These are phyloP conservation scores for Vitis hybrid DNA, from an alignment of 177 flowering plant genomes.

Conservation along the genomic window DNA sequence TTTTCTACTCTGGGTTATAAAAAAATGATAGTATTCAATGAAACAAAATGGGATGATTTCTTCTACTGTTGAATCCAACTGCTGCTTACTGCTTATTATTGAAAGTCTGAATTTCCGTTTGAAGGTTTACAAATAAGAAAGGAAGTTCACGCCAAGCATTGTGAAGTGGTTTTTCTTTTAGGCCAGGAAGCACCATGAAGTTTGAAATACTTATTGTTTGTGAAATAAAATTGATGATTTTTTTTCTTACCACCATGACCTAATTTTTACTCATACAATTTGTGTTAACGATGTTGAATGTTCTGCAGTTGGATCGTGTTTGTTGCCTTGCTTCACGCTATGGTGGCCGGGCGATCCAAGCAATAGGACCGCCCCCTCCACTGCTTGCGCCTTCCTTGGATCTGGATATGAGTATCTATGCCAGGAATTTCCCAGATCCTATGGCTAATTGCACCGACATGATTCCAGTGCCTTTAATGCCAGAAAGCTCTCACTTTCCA, in stretches of 20 bases:
- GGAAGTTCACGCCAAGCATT: no score
- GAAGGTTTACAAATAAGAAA: no score
- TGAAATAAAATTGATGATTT: background rate
- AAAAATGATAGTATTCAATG: no score
- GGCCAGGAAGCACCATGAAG: no score
- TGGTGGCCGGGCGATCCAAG: slow-evolving; percentile 44
- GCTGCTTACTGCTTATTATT: no score
- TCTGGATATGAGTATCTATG: slow-evolving; percentile 43
- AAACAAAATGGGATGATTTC: no score
- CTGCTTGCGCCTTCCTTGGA: slow-evolving; percentile 65
- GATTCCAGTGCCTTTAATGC: slow-evolving; percentile 41
- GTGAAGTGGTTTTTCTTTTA: no score
- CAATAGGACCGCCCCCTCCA: slow-evolving; percentile 43
- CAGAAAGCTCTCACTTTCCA: slow-evolving; percentile 31
- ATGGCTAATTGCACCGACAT: slow-evolving; percentile 33
- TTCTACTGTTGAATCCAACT: no score
- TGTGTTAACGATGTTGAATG: background rate
- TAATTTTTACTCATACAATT: background rate
- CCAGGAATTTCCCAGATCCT: slow-evolving; percentile 44
- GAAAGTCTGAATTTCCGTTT: no score
- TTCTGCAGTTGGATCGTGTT: slow-evolving; percentile 70
- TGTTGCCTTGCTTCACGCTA: slow-evolving; percentile 56
- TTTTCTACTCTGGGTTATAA: no score
- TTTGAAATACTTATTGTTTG: no score
- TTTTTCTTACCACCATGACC: background rate